Percentiles rank a stretch among this genome's conserved stretches.
These are phyloP conservation scores for Penicillium palitans DNA, from an alignment of 2,329 filamentous ascomycete genomes.

Conservation along the genomic window DNA sequence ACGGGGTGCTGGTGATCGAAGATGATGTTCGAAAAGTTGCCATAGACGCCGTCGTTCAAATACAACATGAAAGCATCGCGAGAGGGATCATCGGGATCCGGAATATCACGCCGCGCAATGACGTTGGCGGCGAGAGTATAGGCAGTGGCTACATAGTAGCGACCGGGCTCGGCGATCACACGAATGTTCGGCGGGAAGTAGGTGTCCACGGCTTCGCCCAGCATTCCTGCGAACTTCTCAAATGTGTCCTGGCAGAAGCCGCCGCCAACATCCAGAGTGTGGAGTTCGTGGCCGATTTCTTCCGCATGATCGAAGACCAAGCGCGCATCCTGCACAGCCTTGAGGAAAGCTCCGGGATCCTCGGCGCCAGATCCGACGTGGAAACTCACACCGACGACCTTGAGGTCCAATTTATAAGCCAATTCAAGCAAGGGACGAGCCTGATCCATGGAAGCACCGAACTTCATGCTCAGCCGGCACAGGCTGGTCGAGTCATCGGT, in stretches of 20 bases:
- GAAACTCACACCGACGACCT: conserved; percentile 94
- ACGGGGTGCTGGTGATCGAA: conserved; percentile 95
- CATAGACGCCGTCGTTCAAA: conserved; percentile 95
- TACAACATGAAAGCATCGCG: conserved; percentile 85
- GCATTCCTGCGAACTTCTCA: conserved; percentile 80
- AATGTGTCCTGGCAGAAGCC: conserved; percentile 92
- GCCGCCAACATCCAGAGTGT: conserved; percentile 89
- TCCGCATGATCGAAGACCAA: conserved; percentile 83
- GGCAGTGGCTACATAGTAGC: conserved; percentile 90
- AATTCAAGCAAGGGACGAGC: conserved; percentile 74
- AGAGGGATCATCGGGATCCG: conserved; percentile 58
- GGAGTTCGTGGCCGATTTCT: conserved; percentile 73
- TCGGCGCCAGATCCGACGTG: conserved; percentile 96
- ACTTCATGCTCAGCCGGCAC: conserved; percentile 95
- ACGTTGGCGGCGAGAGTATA: conserved; percentile 96
- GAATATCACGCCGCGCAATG: conserved; percentile 88
- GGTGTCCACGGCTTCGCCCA: conserved; percentile 76
- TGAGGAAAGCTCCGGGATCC: conserved; percentile 86
- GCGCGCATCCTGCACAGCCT: conserved; percentile 87
- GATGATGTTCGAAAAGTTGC: conserved; percentile 99
- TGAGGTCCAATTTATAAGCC: conserved; percentile 78
- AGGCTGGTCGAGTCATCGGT: conserved; percentile 95
- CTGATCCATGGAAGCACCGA: conserved; percentile 84
- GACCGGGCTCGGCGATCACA: conserved; percentile 92
- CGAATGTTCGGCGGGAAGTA: conserved; percentile 83